Conservation (phyloP, 1,284 basidiomycete species). For the Bjerkandera adusta region DNA sequence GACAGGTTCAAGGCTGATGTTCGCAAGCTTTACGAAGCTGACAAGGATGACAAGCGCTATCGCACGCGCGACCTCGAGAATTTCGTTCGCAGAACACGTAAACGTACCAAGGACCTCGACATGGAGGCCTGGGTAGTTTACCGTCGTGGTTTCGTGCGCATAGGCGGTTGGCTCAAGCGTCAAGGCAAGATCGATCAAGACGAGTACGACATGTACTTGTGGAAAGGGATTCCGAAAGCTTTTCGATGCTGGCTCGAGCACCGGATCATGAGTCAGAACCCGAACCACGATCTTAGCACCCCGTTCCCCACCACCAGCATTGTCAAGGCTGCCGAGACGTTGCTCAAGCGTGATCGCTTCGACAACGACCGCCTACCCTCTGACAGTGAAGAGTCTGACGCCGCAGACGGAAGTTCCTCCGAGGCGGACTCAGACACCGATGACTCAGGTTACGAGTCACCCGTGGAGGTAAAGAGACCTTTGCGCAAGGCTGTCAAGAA, state of each 20-base stretch:
- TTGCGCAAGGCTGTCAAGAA: too few relatives aligned
- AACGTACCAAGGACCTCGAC: background rate
- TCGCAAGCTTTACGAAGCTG: slow-evolving; percentile 3
- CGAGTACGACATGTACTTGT: slow-evolving; percentile 1
- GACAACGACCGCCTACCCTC: slow-evolving; percentile 7
- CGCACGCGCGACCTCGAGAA: background rate
- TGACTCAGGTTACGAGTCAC: background rate
- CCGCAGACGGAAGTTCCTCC: too few relatives aligned
- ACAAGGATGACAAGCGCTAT: slow-evolving; percentile 3
- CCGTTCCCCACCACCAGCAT: background rate
- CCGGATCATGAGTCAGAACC: background rate
- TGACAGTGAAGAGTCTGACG: slow-evolving; percentile 28
- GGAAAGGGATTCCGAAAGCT: slow-evolving; percentile 4
- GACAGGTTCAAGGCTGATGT: background rate
- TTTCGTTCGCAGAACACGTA: background rate
- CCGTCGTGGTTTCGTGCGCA: slow-evolving; percentile 1
- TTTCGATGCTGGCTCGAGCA: slow-evolving; percentile 1
- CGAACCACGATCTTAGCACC: background rate
- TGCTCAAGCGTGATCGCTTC: slow-evolving; percentile 4
- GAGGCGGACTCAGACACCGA: background rate
- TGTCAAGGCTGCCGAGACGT: background rate
- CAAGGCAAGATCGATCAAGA: background rate
- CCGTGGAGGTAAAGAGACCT: background rate
- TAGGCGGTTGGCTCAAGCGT: slow-evolving; percentile 3
- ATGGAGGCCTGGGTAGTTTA: slow-evolving; percentile 2